Conservation (phyloP, 225 moss, liverwort and hornwort genomes). For the Sphagnum contortum region DNA sequence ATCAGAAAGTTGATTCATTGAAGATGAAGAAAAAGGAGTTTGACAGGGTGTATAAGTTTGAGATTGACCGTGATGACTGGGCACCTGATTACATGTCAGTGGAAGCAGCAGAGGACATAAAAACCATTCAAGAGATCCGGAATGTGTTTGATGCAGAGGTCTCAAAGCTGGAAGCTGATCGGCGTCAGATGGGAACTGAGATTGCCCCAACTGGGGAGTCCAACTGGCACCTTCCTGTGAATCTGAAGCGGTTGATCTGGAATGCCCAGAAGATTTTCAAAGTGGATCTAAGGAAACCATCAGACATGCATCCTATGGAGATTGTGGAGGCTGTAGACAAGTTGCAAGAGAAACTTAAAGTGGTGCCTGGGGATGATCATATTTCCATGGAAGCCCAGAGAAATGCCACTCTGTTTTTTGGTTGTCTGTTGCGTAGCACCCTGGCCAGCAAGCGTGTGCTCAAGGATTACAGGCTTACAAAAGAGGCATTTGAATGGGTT, state of each 20-base stretch:
- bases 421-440: constrained; percentile 88
- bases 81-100: constrained; percentile 93
- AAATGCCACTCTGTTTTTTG: constrained; percentile 93
- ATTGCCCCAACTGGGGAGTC: constrained; percentile 89
- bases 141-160: constrained; percentile 99
- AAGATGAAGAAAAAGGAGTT: constrained; percentile 93
- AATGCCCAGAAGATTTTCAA: constrained; percentile 98
- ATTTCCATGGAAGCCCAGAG: constrained; percentile 98
- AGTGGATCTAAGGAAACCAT: constrained; percentile 84
- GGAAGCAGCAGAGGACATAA: constrained; percentile 94
- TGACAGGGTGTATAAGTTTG: constrained; percentile 83
- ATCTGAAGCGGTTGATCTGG: constrained; percentile 93
- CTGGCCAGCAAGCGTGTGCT: constrained; percentile 94
- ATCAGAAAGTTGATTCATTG: constrained; percentile 80
- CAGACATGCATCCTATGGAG: constrained; percentile 99
- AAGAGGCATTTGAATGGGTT: constrained; percentile 98
- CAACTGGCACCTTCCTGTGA: constrained; percentile 79
- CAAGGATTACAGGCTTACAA: constrained; percentile 88
- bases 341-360: constrained; percentile 86
- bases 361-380: constrained; percentile 96
- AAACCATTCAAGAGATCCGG: constrained; percentile 90
- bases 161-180: constrained; percentile 78
- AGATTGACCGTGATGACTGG: constrained; percentile 95
- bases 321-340: constrained; percentile 98
- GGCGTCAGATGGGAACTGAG: constrained; percentile 88